Evolutionary conservation across 352 stramenopile species (phyloP).

Genomic region (Pythium pectinolyticum): DNA sequence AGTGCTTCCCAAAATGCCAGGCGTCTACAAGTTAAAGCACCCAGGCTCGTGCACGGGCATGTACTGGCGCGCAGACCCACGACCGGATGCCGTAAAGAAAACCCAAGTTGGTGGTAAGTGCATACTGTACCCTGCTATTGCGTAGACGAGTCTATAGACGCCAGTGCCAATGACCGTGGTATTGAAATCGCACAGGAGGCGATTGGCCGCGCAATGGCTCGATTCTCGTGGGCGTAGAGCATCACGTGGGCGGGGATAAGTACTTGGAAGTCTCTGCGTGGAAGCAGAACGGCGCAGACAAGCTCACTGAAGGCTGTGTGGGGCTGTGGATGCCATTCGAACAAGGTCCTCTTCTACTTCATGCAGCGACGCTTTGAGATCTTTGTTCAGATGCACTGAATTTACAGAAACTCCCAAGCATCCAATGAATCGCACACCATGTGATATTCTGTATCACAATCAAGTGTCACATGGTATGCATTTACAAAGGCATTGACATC

Average conservation of each 20-base stretch:
- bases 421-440: background rate
- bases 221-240: constrained; percentile 11
- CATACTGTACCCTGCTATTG: background rate
- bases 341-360: constrained; percentile 7
- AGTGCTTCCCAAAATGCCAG: no score
- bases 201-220: constrained; percentile 13
- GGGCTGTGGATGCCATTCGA: constrained; percentile 15
- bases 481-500: no score
- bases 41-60: constrained; percentile 18
- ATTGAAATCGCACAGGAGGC: no score
- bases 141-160: no score
- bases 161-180: no score
- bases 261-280: constrained; percentile 12
- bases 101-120: constrained; percentile 4
- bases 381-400: background rate
- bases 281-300: background rate
- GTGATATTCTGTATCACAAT: no score
- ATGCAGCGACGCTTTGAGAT: constrained; percentile 1
- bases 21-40: constrained; percentile 8
- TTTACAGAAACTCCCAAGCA: background rate
- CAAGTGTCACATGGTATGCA: no score
- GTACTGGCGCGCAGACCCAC: constrained; percentile 7
- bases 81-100: background rate
- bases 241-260: background rate
- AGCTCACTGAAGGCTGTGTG: constrained; percentile 1